Percentiles rank a stretch among this genome's conserved stretches.
phyloP scores from a whole-genome alignment of 2,329 filamentous ascomycete species.

The Fusarium tricinctum region DNA sequence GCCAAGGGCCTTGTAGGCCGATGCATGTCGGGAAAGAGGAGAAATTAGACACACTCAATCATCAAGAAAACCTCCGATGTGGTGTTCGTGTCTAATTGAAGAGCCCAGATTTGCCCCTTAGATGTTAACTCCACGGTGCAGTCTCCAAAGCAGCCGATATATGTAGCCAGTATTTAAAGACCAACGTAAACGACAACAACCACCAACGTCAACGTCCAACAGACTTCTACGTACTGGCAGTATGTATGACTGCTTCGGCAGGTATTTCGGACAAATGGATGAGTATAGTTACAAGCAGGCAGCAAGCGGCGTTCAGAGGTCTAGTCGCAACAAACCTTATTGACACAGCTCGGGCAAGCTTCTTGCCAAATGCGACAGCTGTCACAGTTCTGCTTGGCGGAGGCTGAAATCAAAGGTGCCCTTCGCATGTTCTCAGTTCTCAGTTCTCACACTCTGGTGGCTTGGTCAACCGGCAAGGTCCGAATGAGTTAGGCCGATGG shows the following conservation, averaged over 20 bases:
- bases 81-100: no score
- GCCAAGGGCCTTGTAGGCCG: no score
- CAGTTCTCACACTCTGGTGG: conserved; percentile 27
- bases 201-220: neutral
- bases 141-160: neutral
- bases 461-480: conserved; percentile 46
- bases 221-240: neutral
- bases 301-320: conserved; percentile 29
- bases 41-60: neutral
- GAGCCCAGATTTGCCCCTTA: no score
- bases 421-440: no score
- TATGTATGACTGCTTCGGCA: conserved; percentile 16
- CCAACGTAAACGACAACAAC: neutral
- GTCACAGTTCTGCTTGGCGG: conserved; percentile 7
- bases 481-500: conserved; percentile 43
- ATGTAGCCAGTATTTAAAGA: neutral
- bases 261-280: conserved; percentile 24
- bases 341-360: conserved; percentile 10
- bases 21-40: no score
- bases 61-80: no score
- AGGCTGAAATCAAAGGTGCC: conserved; percentile 25
- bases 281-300: conserved; percentile 23
- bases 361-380: conserved; percentile 39
- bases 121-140: no score
- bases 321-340: conserved; percentile 40